Percentiles rank a stretch among this genome's conserved stretches.
phyloP scores from a whole-genome alignment of 495 filamentous ascomycete genomes.

The Neohortaea acidophila region DNA sequence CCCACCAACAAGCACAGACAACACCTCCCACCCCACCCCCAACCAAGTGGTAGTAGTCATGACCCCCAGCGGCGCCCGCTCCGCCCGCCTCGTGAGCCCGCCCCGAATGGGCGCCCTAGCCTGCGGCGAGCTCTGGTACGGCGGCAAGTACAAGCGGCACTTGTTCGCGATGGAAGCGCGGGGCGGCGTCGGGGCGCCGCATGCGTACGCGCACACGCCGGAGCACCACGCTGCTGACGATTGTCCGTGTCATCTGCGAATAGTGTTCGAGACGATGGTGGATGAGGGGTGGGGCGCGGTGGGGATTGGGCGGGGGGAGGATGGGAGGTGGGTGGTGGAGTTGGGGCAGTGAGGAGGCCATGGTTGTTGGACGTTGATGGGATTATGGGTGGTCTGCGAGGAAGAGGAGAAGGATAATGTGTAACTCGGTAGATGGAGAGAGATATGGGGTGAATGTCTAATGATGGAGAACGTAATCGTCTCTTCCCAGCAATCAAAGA shows the following conservation, averaged over 20 bases:
- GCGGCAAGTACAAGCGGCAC: constrained; percentile 13
- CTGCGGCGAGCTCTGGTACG: constrained; percentile 6
- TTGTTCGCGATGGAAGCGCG: neutral
- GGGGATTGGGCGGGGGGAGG: constrained; percentile 3
- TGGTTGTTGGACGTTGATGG: no score
- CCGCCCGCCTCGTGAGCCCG: constrained; percentile 5
- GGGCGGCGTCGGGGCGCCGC: neutral
- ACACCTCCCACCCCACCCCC: neutral
- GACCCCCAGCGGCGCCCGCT: neutral
- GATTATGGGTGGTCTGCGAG: no score
- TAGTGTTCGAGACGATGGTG: constrained; percentile 4
- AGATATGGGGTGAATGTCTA: no score
- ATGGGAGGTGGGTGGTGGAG: constrained; percentile 14
- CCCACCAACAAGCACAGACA: neutral
- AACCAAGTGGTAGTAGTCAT: neutral
- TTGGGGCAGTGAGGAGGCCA: neutral
- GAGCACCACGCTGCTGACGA: constrained; percentile 1
- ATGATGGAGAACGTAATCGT: no score
- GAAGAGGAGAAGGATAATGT: no score
- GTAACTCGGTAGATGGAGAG: no score
- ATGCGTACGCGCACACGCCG: neutral
- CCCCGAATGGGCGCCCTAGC: constrained; percentile 6
- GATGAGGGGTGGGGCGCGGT: constrained; percentile 4
- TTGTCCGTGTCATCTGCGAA: constrained; percentile 4
- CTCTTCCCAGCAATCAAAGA: no score